Percentiles rank a stretch among this genome's conserved stretches.
These are phyloP conservation scores for Backusella parvicylindrica DNA, from an alignment of 192 early-diverging fungal species.

Conservation along the genomic window DNA sequence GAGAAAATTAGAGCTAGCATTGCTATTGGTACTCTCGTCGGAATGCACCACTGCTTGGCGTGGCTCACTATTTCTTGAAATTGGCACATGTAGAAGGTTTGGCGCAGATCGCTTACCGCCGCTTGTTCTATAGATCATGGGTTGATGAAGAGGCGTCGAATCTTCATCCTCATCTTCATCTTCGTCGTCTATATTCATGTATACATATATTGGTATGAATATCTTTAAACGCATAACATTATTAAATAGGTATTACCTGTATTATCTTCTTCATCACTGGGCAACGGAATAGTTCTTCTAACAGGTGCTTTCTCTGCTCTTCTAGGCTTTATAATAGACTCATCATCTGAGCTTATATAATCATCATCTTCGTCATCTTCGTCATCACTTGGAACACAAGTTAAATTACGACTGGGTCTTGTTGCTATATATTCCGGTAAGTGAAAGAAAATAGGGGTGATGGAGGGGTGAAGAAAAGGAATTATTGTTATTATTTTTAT, in stretches of 20 bases:
- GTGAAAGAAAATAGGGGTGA: not conserved
- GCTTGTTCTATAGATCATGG: not conserved
- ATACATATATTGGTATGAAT: not conserved
- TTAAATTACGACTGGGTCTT: conserved; percentile 1
- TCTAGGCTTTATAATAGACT: conserved; percentile 2
- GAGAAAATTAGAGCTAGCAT: not conserved
- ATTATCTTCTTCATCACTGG: conserved; percentile 29
- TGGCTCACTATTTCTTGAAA: not conserved
- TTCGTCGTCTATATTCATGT: not conserved
- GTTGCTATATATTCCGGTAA: not conserved
- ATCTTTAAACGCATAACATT: not conserved
- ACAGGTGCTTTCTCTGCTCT: not conserved
- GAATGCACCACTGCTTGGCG: conserved; percentile 1
- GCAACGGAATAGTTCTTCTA: conserved; percentile 11
- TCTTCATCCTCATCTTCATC: not conserved
- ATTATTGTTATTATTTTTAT: not conserved
- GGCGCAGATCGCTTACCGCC: not conserved
- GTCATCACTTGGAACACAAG: conserved; percentile 20
- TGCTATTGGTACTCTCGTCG: conserved; percentile 12
- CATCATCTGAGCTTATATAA: conserved; percentile 11
- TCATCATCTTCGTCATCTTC: conserved; percentile 8
- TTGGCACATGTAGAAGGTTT: not conserved
- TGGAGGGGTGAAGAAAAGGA: not conserved
- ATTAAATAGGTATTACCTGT: not conserved
- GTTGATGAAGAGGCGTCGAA: not conserved